Base-by-base conservation (phyloP, 345 rosid genomes). In the Lenwebbia sp. region DNA sequence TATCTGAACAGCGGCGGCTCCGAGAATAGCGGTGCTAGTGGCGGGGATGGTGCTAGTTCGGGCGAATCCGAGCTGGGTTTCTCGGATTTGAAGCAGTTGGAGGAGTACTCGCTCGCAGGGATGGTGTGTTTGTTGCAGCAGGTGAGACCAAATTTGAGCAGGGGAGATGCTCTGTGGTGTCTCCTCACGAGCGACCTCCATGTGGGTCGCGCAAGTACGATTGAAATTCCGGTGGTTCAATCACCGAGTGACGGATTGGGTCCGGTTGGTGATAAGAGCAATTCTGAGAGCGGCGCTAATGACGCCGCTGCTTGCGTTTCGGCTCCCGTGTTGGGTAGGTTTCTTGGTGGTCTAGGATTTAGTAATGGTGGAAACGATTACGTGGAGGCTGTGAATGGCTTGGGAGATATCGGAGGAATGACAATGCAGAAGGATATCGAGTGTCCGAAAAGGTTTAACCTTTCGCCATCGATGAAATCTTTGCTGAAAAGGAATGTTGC, bases 81-180 rank as follows among this genome's bases (percentile, higher is more conserved):
- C 85, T 85, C 90, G 49, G 95, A 93, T 92, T 92, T 96, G 89
- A 92, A 94, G 89, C 97, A 97, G 74, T 86, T 97, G 88, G 95
- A 92, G 76, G 98, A 96, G 91, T 93, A 93, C 87, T 96, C 97
- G 0, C 95, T 97, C 82, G 95, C 95, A 3, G 96, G 93, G 81
- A 93, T 95, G 98, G 90, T 97, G 83, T 96, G 96, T 91, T 90
- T 97, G 95, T 85, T 97, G 94, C 97, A 94, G 85, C 94, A 97
- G 89, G 94, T 93, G 83, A 92, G 92, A 85, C 97, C 99, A 17
- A 92, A 90, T 86, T 84, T 97, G 92, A 96, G 94, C 86, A 94
- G 92, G 93, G 98, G 98, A 65, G 98, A 97, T 91, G 99, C 98
- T 21, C 93, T 95, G 99, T 96, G 98, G 98, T 97, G 98, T 90